Evolutionary conservation across 2,329 filamentous ascomycete genomes (phyloP).

Genomic region (Elsinoe perseae): DNA sequence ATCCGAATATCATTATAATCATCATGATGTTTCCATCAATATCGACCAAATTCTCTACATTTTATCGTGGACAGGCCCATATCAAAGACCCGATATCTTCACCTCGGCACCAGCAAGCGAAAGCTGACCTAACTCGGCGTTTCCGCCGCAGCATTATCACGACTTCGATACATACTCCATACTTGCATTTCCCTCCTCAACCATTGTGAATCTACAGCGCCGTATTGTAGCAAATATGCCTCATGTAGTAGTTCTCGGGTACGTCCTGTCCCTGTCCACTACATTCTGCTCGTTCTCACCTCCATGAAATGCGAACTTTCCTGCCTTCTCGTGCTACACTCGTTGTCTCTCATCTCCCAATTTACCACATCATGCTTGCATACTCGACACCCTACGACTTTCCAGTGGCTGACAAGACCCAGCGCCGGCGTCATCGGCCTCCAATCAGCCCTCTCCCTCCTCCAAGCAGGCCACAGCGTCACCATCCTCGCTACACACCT

Average conservation of each 20-base stretch:
- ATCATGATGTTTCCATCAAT: too few species aligned
- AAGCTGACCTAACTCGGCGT: not conserved
- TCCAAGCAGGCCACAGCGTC: slow-evolving; percentile 35
- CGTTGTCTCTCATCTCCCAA: not conserved
- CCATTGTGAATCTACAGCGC: not conserved
- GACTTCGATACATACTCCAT: not conserved
- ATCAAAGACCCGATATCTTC: not conserved
- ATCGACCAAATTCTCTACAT: too few species aligned
- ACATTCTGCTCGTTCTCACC: not conserved
- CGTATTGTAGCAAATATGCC: not conserved
- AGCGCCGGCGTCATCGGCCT: slow-evolving; percentile 44
- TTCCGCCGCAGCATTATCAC: not conserved
- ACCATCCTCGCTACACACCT: slow-evolving; percentile 38
- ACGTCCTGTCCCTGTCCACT: not conserved
- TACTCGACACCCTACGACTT: not conserved
- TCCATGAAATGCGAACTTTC: not conserved
- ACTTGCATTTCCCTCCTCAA: not conserved
- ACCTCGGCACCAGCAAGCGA: not conserved
- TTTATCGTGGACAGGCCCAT: too few species aligned
- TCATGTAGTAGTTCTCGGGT: slow-evolving; percentile 12
- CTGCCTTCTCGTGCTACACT: too few species aligned
- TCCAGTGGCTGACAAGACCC: too few species aligned
- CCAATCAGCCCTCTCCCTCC: slow-evolving; percentile 38
- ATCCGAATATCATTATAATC: not conserved
- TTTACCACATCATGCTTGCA: not conserved